Evolutionary conservation across 192 early-diverging fungal genomes (phyloP).

Genomic region (Gaertneriomyces semiglobifer): DNA sequence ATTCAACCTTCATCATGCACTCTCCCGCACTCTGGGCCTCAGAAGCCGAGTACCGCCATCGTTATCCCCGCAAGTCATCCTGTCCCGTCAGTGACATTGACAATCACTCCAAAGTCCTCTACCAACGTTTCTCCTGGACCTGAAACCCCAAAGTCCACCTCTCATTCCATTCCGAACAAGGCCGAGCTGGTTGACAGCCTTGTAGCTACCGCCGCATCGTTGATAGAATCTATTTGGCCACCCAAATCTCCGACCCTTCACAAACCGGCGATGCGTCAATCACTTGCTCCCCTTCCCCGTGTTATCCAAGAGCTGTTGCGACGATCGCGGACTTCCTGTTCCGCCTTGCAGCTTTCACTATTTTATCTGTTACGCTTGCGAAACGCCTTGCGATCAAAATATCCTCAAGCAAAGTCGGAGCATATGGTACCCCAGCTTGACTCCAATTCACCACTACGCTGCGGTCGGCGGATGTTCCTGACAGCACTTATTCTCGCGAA

Average conservation of each 20-base stretch:
- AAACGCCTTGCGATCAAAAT: constrained; percentile 25
- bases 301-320: constrained; percentile 73
- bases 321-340: constrained; percentile 72
- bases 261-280: no score
- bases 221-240: constrained; percentile 61
- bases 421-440: constrained; percentile 9
- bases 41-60: no score
- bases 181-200: constrained; percentile 37
- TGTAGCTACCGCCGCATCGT: constrained; percentile 53
- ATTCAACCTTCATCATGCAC: no score
- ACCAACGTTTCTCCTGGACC: no score
- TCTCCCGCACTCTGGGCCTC: no score
- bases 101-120: no score
- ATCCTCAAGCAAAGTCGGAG: neutral
- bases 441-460: constrained; percentile 47
- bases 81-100: no score
- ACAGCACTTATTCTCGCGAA: constrained; percentile 62
- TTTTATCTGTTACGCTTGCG: constrained; percentile 65
- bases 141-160: no score
- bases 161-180: neutral
- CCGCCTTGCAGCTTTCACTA: constrained; percentile 72
- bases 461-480: constrained; percentile 60
- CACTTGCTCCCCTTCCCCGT: constrained; percentile 53
- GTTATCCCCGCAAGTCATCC: no score
- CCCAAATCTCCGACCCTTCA: no score